Evolutionary conservation across 306 rosid genomes (phyloP), one percentile per base, ranked within the genome.

Genomic region (Abrus pulchellus): DNA sequence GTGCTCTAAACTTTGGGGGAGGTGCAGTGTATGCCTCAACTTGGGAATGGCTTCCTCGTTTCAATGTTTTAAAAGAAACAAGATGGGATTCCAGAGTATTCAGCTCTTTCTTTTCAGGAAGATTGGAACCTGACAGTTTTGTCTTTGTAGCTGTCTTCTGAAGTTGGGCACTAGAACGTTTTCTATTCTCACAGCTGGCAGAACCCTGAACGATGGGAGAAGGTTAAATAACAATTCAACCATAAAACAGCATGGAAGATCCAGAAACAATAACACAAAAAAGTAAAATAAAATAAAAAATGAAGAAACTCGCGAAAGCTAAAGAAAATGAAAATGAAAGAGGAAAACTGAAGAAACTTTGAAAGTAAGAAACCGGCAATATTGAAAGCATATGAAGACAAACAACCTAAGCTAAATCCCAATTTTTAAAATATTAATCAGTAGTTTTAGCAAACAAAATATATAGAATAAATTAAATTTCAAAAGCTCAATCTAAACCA

Each of bases 31-130:
- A 78, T 60, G 83, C 84, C 80, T 85, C 92, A 69, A 83, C 80
- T 82, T 82, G 93, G 66, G 92, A 86, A 76, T 78, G 44, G 20
- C 74, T 84, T 54, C 92, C 81, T 83, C 93, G 86, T 86, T 92
- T 95, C 82, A 85, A 78, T 77, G 87, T 82, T 80, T 64, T 83
- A 47, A 86, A 88, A 67, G 82, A 84, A 65, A 85, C 84, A 68
- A 74, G 48, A 29, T 66, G 81, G 54, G 87, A 77, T 50, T 85
- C 88, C 74, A 32, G 83, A 50, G 80, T 68, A 67, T 64, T 74
- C 68, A 29, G 11, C 30, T 83, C 76, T 68, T 83, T 63, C 84
- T 73, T 73, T 68, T 81, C 86, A 83, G 81, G 72, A 49, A 43
- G 80, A 55, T 57, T 61, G 68, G 83, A 74, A 38, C 62, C 77